phyloP scores from a whole-genome alignment of 208 protist species.

The Naegleria fowleri region DNA sequence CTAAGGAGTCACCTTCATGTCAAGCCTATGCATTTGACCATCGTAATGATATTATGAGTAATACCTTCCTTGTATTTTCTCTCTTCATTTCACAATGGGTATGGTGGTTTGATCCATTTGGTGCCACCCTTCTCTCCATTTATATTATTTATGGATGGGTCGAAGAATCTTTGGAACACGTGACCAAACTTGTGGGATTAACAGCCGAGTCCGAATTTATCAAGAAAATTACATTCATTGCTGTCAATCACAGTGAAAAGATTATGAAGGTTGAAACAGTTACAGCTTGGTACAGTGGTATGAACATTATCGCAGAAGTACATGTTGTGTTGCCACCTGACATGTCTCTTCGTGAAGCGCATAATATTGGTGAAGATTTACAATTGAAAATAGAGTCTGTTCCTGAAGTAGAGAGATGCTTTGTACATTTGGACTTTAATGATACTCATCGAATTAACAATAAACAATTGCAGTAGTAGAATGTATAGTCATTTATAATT shows the following conservation, averaged over 20 bases:
- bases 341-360: slow-evolving; percentile 46
- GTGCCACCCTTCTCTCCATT: slow-evolving; percentile 40
- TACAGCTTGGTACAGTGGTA: slow-evolving; percentile 41
- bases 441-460: background rate
- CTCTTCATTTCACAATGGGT: slow-evolving; percentile 32
- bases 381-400: slow-evolving; percentile 26
- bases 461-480: too few species aligned
- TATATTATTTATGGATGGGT: slow-evolving; percentile 37
- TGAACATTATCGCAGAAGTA: slow-evolving; percentile 46
- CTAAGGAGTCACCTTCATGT: background rate
- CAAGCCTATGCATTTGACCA: slow-evolving; percentile 49
- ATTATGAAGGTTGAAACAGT: slow-evolving; percentile 53
- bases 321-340: slow-evolving; percentile 51
- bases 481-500: too few species aligned
- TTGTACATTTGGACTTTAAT: slow-evolving; percentile 27
- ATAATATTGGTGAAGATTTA: slow-evolving; percentile 58
- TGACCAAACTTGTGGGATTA: slow-evolving; percentile 41
- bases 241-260: slow-evolving; percentile 43
- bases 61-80: slow-evolving; percentile 38
- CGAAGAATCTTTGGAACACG: slow-evolving; percentile 32
- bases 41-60: slow-evolving; percentile 54
- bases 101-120: slow-evolving; percentile 46
- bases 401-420: slow-evolving; percentile 23
- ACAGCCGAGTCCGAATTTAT: slow-evolving; percentile 42
- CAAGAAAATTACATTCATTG: slow-evolving; percentile 43